Base-by-base conservation (phyloP, 1,139 yeast genomes). In the Scheffersomyces illinoinensis region DNA sequence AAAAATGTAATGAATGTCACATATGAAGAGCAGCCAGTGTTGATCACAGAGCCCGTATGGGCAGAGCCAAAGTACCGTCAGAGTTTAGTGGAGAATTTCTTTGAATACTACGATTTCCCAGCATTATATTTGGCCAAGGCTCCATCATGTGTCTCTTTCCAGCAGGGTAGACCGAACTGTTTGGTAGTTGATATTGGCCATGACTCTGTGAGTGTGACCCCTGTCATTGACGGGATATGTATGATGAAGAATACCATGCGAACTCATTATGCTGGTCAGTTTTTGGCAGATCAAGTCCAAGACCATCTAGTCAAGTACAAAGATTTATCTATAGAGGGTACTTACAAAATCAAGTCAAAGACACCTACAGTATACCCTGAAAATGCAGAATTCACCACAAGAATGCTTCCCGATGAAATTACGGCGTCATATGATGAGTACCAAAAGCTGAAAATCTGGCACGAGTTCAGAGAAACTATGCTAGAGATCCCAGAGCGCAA, bases 121-220 rank as follows among this genome's bases (percentile, higher is more conserved):
- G 99, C 97, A 0, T 86, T 93, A 60, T 96, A 90, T 72, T 76
- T 92, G 50, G 95, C 93, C 43, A 90, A 93, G 61, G 82, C 89
- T 2, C 96, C 98, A 19, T 91, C 97, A 0, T 91, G 97, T 75
- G 88, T 92, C 0, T 88, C 97, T 6, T 95, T 95, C 76, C 96
- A 97, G 23, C 90, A 91, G 66, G 98, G 98, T 4, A 85, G 97
- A 71, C 95, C 97, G 52, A 92, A 91, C 65, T 96, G 98, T 69
- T 78, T 95, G 57, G 96, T 96, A 47, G 97, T 96, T 51, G 98
- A 96, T 73, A 77, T 93, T 52, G 99, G 99, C 2, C 96, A 93
- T 68, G 93, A 90, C 65, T 78, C 90, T 1, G 82, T 88, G 18
- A 87, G 95, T 57, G 97, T 90, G 2, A 90, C 97, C 1, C 98